Evolutionary conservation across 805 yeast genomes (phyloP).

Genomic region (Saccharomyces mikatae): DNA sequence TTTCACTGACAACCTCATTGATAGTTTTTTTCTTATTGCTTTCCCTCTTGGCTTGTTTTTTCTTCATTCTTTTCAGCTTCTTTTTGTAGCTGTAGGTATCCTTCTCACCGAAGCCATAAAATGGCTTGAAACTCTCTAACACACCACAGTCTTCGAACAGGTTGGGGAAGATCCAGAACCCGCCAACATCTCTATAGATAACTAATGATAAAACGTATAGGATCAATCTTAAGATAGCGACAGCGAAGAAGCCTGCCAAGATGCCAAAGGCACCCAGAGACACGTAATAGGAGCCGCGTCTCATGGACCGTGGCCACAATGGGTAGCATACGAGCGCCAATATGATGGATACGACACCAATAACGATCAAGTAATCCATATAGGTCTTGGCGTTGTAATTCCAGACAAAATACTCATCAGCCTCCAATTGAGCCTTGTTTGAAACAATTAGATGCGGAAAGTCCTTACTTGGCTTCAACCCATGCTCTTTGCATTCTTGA

Average conservation of each 20-base stretch:
- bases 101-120: slow-evolving; percentile 71
- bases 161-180: slow-evolving; percentile 96
- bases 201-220: slow-evolving; percentile 40
- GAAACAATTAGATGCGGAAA: slow-evolving; percentile 52
- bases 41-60: slow-evolving; percentile 16
- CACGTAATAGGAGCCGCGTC: slow-evolving; percentile 83
- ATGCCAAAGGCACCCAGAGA: slow-evolving; percentile 71
- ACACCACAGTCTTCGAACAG: slow-evolving; percentile 93
- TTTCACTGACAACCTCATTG: slow-evolving; percentile 4
- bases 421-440: slow-evolving; percentile 50
- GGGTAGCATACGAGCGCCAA: slow-evolving; percentile 76
- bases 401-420: slow-evolving; percentile 80
- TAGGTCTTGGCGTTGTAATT: slow-evolving; percentile 57
- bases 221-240: slow-evolving; percentile 74
- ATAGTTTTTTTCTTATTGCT: not conserved
- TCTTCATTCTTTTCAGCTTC: slow-evolving; percentile 27
- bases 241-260: slow-evolving; percentile 62
- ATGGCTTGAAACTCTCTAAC: slow-evolving; percentile 81
- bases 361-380: slow-evolving; percentile 34
- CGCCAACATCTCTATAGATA: slow-evolving; percentile 41
- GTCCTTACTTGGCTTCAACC: slow-evolving; percentile 53
- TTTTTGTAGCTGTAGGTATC: slow-evolving; percentile 28
- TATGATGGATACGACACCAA: slow-evolving; percentile 48
- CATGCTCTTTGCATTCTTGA: slow-evolving; percentile 52
- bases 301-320: slow-evolving; percentile 88